Percentiles rank a stretch among this genome's conserved stretches.
These are phyloP conservation scores for Yamadazyma sp. DNA, from an alignment of 1,139 yeast species.

Conservation along the genomic window DNA sequence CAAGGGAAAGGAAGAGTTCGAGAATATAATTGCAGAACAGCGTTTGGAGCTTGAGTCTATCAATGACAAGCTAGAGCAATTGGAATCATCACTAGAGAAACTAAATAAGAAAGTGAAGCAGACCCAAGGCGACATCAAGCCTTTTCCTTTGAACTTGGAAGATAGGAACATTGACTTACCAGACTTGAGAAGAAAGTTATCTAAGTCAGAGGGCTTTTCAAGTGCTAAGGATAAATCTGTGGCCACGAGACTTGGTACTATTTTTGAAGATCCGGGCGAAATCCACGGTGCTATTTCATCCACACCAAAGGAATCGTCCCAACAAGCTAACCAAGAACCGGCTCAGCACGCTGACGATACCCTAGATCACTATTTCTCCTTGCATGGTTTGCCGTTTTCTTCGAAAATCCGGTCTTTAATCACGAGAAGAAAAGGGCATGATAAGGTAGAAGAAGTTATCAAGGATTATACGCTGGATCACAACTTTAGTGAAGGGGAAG, in stretches of 20 bases:
- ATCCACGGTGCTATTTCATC: slow-evolving; percentile 1
- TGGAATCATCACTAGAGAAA: not conserved
- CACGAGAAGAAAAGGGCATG: not conserved
- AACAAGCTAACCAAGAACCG: slow-evolving; percentile 4
- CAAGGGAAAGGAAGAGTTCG: not conserved
- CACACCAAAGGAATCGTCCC: not conserved
- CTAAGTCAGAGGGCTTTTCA: not conserved
- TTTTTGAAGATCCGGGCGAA: slow-evolving; percentile 5
- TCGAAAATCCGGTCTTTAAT: slow-evolving; percentile 13
- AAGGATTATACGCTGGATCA: slow-evolving; percentile 6
- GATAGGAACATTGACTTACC: not conserved
- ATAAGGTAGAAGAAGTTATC: not conserved
- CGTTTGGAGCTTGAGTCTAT: not conserved
- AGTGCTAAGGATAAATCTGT: not conserved
- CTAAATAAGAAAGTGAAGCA: not conserved
- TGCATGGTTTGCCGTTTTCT: slow-evolving; percentile 20
- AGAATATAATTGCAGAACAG: not conserved
- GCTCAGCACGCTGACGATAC: not conserved
- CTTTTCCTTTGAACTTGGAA: slow-evolving; percentile 8
- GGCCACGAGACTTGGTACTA: slow-evolving; percentile 4
- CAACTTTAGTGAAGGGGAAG: not conserved
- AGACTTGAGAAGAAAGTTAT: not conserved
- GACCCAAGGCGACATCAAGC: slow-evolving; percentile 5
- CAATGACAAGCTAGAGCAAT: not conserved
- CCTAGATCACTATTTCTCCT: slow-evolving; percentile 12